Evolutionary conservation across 2,329 filamentous ascomycete species (phyloP).

Genomic region (Coleophoma cylindrospora): DNA sequence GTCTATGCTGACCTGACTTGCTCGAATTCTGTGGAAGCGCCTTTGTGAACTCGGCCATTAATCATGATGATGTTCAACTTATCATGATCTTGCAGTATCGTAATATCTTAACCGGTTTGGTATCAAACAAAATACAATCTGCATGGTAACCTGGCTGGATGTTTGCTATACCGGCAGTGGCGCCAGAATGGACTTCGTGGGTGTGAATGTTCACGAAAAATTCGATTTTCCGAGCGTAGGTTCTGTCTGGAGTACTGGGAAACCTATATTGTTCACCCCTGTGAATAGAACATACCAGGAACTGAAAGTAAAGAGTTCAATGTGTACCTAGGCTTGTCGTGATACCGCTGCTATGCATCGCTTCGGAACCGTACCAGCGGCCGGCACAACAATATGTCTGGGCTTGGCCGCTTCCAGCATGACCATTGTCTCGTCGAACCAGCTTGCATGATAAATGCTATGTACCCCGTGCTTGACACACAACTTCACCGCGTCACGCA

Average conservation of each 20-base stretch:
- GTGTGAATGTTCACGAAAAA: conserved; percentile 37
- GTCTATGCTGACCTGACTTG: too few relatives aligned
- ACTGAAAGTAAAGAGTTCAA: too few relatives aligned
- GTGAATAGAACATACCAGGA: too few relatives aligned
- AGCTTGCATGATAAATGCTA: conserved; percentile 39
- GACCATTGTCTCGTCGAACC: conserved; percentile 34
- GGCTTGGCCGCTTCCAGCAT: conserved; percentile 32
- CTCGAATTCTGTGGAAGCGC: too few relatives aligned
- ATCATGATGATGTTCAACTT: conserved; percentile 41
- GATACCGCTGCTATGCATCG: conserved; percentile 40
- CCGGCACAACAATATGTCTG: conserved; percentile 35
- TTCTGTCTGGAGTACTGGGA: conserved; percentile 38
- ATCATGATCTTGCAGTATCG: conserved; percentile 30
- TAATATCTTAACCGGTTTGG: conserved; percentile 34
- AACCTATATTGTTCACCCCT: conserved; percentile 38
- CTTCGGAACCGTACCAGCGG: conserved; percentile 33
- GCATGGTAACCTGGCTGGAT: conserved; percentile 33
- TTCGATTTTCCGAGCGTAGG: conserved; percentile 37
- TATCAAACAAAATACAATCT: conserved; percentile 38
- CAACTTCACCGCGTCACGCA: conserved; percentile 36
- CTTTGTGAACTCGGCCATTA: conserved; percentile 39
- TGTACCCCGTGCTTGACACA: conserved; percentile 38
- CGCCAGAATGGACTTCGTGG: conserved; percentile 37
- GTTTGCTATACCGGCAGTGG: conserved; percentile 30
- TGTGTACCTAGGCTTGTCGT: conserved; percentile 24